Percentiles rank a stretch among this genome's conserved stretches.
phyloP scores from a whole-genome alignment of 768 basidiomycete genomes.

The Podaxis pistillaris region DNA sequence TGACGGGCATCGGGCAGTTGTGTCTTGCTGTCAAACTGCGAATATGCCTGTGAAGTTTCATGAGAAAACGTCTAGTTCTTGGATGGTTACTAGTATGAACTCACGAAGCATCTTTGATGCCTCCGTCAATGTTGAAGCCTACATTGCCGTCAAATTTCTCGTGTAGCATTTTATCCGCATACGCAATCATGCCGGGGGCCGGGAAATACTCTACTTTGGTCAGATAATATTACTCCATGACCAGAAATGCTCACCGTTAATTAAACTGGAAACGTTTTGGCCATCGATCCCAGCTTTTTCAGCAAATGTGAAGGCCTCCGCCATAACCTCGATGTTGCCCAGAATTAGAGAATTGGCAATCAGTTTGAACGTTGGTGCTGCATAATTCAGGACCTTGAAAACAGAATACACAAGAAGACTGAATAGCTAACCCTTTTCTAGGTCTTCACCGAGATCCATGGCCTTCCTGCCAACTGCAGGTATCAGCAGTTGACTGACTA shows the following conservation, averaged over 20 bases:
- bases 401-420: not conserved
- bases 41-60: not conserved
- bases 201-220: conserved; percentile 58
- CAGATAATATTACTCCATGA: not conserved
- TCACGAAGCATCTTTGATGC: conserved; percentile 79
- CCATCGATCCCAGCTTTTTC: conserved; percentile 81
- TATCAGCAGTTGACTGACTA: conserved; percentile 72
- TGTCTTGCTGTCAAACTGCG: conserved; percentile 64
- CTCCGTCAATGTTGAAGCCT: conserved; percentile 84
- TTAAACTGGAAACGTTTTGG: conserved; percentile 49
- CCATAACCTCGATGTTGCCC: conserved; percentile 74
- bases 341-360: conserved; percentile 80
- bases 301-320: conserved; percentile 81
- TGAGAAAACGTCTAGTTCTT: conserved; percentile 1
- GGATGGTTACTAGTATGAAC: conserved; percentile 19
- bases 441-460: conserved; percentile 79
- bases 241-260: conserved; percentile 50
- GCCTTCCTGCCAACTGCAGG: conserved; percentile 78
- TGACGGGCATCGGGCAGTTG: conserved; percentile 67
- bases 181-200: conserved; percentile 59
- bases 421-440: conserved; percentile 64
- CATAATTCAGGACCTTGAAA: not conserved
- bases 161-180: conserved; percentile 67
- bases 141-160: conserved; percentile 71
- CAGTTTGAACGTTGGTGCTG: conserved; percentile 72